A percentile compares a stretch with the other conserved stretches of the same genome.
Evolutionary conservation across 441 rosid species (phyloP).

Genomic region (Corymbia citriodora): DNA sequence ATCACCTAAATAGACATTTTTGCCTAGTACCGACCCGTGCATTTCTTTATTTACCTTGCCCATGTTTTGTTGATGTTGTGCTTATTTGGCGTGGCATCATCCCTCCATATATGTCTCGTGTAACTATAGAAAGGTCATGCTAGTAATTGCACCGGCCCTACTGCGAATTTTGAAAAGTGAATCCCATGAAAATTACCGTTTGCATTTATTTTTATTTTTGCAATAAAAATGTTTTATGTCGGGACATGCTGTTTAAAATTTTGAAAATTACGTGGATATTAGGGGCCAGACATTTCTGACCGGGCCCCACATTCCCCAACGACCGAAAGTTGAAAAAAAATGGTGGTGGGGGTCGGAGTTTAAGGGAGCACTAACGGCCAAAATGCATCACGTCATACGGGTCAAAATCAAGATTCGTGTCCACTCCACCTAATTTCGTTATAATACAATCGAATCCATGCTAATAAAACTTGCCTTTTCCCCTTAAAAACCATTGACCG

Average conservation of each 20-base stretch:
- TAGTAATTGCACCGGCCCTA: neutral
- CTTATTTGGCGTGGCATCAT: neutral
- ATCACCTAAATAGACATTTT: neutral
- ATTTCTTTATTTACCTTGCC: neutral
- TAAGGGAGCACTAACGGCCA: neutral
- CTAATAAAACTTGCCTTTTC: neutral
- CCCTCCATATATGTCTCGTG: neutral
- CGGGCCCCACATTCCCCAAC: neutral
- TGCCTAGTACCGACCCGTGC: rapidly evolving
- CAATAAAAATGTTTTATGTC: too few species aligned
- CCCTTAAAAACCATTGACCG: neutral
- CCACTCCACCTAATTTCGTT: too few species aligned
- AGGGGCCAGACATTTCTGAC: neutral
- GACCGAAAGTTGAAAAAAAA: neutral
- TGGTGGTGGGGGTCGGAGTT: neutral
- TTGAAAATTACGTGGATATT: neutral
- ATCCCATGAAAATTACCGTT: neutral
- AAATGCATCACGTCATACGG: neutral
- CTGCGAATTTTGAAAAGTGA: neutral
- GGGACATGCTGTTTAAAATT: too few species aligned
- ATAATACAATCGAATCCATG: neutral
- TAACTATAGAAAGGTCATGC: neutral
- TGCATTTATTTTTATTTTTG: too few species aligned
- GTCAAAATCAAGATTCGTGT: neutral
- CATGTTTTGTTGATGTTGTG: rapidly evolving